Evolutionary conservation across 768 basidiomycete genomes (phyloP).

Genomic region (Tricholoma sp.): DNA sequence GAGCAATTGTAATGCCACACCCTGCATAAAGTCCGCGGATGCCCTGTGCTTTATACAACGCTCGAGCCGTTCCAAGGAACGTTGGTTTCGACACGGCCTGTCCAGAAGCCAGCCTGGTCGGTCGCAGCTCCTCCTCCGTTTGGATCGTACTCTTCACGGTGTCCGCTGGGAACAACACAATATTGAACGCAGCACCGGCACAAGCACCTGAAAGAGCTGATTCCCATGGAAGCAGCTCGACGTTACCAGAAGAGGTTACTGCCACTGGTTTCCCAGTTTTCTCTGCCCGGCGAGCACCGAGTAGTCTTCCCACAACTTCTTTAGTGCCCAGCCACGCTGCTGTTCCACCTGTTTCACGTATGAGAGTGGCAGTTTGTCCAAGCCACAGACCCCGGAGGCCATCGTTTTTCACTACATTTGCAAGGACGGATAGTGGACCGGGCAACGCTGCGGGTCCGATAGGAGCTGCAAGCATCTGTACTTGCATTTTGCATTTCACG

Average conservation of each 20-base stretch:
- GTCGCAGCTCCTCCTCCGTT: constrained; percentile 84
- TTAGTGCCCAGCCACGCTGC: constrained; percentile 91
- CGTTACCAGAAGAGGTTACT: constrained; percentile 32
- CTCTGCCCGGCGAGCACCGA: constrained; percentile 47
- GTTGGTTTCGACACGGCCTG: constrained; percentile 31
- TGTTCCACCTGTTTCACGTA: constrained; percentile 89
- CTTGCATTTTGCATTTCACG: constrained; percentile 97
- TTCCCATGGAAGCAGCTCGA: constrained; percentile 64
- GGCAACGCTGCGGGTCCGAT: constrained; percentile 37
- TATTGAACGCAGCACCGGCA: constrained; percentile 80
- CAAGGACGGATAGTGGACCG: constrained; percentile 69
- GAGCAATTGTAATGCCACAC: constrained; percentile 83
- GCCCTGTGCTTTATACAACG: constrained; percentile 74
- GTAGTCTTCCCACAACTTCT: constrained; percentile 62
- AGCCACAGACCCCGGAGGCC: constrained; percentile 93
- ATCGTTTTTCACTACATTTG: constrained; percentile 52
- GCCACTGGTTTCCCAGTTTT: constrained; percentile 4
- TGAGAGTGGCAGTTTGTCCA: constrained; percentile 88
- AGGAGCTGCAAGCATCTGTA: constrained; percentile 63
- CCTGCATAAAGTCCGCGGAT: constrained; percentile 86
- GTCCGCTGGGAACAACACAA: constrained; percentile 93
- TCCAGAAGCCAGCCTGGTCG: constrained; percentile 16
- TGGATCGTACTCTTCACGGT: constrained; percentile 93
- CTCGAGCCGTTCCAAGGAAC: constrained; percentile 54
- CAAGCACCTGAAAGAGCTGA: constrained; percentile 82